These are phyloP conservation scores for Cladophialophora exuberans DNA, from an alignment of 2,329 filamentous ascomycete genomes.

Conservation along the genomic window DNA sequence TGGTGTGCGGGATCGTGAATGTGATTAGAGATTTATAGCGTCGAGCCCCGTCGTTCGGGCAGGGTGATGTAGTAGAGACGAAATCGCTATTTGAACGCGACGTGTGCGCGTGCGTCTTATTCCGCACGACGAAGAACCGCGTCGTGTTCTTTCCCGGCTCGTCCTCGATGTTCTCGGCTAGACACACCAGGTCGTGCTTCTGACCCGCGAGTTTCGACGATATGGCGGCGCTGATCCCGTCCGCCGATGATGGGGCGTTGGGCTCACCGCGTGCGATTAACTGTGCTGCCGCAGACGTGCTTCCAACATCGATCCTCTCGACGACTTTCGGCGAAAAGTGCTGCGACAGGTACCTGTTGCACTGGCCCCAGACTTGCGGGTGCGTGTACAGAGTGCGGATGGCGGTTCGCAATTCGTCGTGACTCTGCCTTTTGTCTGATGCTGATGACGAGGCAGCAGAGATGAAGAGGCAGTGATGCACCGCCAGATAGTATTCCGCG, in stretches of 20 bases:
- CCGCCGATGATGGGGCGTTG: conserved; percentile 22
- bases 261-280: conserved; percentile 60
- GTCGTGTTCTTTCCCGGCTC: conserved; percentile 49
- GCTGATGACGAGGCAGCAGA: neutral
- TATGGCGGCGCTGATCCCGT: conserved; percentile 73
- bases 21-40: conserved; percentile 72
- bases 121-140: conserved; percentile 48
- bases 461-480: conserved; percentile 83
- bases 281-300: conserved; percentile 83
- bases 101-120: conserved; percentile 30
- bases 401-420: conserved; percentile 37
- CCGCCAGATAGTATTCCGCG: conserved; percentile 81
- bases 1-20: conserved; percentile 78
- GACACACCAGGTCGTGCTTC: conserved; percentile 67
- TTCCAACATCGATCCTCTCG: conserved; percentile 80
- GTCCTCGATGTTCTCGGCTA: conserved; percentile 58
- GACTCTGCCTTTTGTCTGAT: neutral
- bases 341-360: conserved; percentile 69
- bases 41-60: neutral
- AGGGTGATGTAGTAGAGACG: neutral
- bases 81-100: too few species aligned
- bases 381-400: conserved; percentile 85
- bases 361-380: conserved; percentile 94
- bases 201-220: conserved; percentile 74
- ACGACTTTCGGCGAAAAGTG: conserved; percentile 28